Evolutionary conservation across 2,329 filamentous ascomycete genomes (phyloP), one percentile per base, ranked within the genome.

Genomic region (Pseudogymnoascus sp.): DNA sequence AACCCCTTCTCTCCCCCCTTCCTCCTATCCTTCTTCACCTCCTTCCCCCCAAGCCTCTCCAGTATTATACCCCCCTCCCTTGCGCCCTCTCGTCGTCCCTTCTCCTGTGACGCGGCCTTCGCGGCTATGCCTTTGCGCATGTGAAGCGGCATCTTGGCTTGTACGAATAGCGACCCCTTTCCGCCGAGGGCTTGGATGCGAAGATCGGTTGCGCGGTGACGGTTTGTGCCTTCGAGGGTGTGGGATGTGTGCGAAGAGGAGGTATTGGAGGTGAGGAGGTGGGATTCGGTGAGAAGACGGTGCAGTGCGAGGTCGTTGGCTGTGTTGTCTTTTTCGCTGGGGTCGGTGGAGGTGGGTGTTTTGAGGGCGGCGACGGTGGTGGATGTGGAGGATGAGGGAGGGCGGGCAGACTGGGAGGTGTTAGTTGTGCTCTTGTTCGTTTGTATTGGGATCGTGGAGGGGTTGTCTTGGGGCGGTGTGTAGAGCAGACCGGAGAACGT

Each of bases 281-380:
- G 91, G 0, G 92, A 97, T 79, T 99, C 94, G 67, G 87, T 82
- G 62, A 99, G 84, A 39, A 99, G 85, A 53, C 91, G 87, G 73
- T 97, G 93, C 12, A 99, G 85, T 38, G 90, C 92, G 60, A 96
- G 85, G 73, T 97, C 94, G 73, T 97, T 92, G 72, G 92, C 91
- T 15, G 97, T 81, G 64, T 96, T 88, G 65, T 80, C 80, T 59
- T 81, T 81, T 70, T 87, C 82, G 69, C 88, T 83, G 28, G 73
- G 75, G 62, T 80, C 75, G 22, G 76, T 75, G 30, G 78, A 74
- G 36, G 68, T 68, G 61, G 68, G 73, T 62, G 66, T 68, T 18
- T 59, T 58, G 8, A 63, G 62, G n/a, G 50, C 62, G 47, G 65
- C 65, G 8, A 64, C 61, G 61, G 71, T 66, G 14, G 70, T 65